These are phyloP conservation scores for Grigorovia jiainica DNA, from an alignment of 805 yeast species.

Conservation along the genomic window DNA sequence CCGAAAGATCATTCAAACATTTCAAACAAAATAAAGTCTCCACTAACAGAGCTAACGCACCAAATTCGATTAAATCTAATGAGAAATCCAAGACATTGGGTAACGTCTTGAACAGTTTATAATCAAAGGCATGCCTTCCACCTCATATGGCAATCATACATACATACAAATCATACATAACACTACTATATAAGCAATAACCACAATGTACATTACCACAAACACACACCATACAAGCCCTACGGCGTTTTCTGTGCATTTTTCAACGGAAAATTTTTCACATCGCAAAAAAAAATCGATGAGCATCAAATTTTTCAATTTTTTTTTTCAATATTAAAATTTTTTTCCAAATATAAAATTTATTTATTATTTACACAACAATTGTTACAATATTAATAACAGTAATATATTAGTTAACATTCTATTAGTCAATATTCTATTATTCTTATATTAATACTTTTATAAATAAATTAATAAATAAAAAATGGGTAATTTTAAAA, in stretches of 20 bases:
- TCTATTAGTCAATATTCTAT: constrained; percentile 1
- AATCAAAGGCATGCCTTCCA: not conserved
- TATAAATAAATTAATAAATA: no score
- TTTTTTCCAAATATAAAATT: no score
- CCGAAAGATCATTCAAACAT: constrained; percentile 34
- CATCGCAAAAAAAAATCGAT: no score
- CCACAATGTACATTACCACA: no score
- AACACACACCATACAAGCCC: no score
- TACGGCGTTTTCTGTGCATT: no score
- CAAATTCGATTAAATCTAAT: constrained; percentile 33
- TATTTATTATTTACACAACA: not conserved
- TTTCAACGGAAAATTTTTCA: no score
- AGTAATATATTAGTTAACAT: no score
- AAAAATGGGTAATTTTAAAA: constrained; percentile 88
- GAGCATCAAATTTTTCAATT: no score
- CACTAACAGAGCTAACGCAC: constrained; percentile 58
- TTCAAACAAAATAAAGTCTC: constrained; percentile 66
- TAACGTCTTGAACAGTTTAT: constrained; percentile 44
- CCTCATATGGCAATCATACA: not conserved
- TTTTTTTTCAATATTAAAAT: no score
- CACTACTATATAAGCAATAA: no score
- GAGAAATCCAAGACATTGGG: constrained; percentile 31
- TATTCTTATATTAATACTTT: no score
- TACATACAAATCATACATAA: not conserved
- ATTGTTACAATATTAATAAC: not conserved